A percentile compares a stretch with the other conserved stretches of the same genome.
Evolutionary conservation across 164 flowering plant genomes (phyloP).

Genomic region (Saururus chinensis): DNA sequence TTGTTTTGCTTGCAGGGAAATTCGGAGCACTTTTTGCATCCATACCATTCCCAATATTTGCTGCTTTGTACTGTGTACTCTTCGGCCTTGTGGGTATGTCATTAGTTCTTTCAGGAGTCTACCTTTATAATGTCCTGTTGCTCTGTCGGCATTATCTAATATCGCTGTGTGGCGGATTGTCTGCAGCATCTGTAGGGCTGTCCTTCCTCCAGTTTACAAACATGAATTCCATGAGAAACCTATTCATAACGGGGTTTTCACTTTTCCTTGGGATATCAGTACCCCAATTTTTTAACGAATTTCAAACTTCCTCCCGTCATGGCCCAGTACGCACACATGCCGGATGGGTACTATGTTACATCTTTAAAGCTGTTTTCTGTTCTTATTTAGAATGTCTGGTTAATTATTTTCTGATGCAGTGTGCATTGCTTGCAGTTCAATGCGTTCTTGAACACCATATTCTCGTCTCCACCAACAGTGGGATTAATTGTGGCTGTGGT

Average conservation of each 20-base stretch:
- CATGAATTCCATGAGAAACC: conserved; percentile 97
- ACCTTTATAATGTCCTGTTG: not conserved
- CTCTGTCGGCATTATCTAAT: not conserved
- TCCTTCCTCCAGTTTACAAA: conserved; percentile 96
- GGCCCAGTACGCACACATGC: conserved; percentile 85
- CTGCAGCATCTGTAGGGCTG: conserved; percentile 84
- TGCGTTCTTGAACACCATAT: conserved; percentile 75
- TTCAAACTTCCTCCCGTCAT: conserved; percentile 29
- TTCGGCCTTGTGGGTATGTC: conserved; percentile 92
- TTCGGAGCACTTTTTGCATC: conserved; percentile 99
- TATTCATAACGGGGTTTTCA: conserved; percentile 72
- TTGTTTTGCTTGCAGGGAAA: conserved; percentile 54
- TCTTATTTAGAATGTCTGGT: not conserved
- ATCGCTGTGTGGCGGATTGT: not conserved
- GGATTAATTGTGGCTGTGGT: conserved; percentile 77
- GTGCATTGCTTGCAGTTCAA: conserved; percentile 56
- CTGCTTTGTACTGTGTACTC: conserved; percentile 85
- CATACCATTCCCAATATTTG: conserved; percentile 88
- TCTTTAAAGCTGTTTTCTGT: not conserved
- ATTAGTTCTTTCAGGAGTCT: not conserved
- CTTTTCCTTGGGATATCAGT: conserved; percentile 90
- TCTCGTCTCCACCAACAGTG: conserved; percentile 80
- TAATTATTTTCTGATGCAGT: not conserved
- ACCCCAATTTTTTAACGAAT: conserved; percentile 73
- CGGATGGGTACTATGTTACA: conserved; percentile 56